Evolutionary conservation across 2,329 filamentous ascomycete genomes (phyloP).

Genomic region (Aureobasidium uvarum): DNA sequence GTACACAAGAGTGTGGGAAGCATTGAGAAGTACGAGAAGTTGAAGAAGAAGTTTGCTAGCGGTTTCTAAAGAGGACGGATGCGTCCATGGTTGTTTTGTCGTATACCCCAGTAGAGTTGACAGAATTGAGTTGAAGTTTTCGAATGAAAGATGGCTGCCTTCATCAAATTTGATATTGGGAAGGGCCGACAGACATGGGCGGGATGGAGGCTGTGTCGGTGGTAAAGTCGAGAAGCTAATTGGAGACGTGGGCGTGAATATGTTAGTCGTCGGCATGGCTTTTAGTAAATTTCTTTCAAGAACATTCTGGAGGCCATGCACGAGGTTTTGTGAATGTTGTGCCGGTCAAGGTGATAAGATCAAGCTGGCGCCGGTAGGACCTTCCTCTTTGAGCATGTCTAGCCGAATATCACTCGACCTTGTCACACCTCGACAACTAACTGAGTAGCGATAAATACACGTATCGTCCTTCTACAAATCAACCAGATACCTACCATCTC

Average conservation of each 20-base stretch:
- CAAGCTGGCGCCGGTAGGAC: background rate
- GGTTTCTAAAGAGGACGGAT: background rate
- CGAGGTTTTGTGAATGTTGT: too few species aligned
- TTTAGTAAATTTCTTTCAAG: too few species aligned
- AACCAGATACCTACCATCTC: too few species aligned
- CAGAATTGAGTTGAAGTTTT: background rate
- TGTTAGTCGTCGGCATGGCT: too few species aligned
- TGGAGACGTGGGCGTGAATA: too few species aligned
- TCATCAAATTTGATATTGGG: too few species aligned
- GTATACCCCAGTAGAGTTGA: constrained; percentile 14
- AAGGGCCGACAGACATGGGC: too few species aligned
- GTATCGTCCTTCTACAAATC: background rate
- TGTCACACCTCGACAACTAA: background rate
- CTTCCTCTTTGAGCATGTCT: constrained; percentile 10
- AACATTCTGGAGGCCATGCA: too few species aligned
- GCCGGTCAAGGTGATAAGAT: too few species aligned
- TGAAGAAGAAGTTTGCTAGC: constrained; percentile 40
- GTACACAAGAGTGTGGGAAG: constrained; percentile 57
- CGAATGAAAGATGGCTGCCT: too few species aligned
- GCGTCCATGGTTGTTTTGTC: background rate
- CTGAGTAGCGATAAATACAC: background rate
- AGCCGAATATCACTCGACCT: background rate
- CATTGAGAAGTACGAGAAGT: constrained; percentile 55
- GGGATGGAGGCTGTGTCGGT: too few species aligned
- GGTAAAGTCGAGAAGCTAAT: too few species aligned